Conservation (phyloP, 2,329 filamentous ascomycete species). For the Aspergillus ochraceoroseus region DNA sequence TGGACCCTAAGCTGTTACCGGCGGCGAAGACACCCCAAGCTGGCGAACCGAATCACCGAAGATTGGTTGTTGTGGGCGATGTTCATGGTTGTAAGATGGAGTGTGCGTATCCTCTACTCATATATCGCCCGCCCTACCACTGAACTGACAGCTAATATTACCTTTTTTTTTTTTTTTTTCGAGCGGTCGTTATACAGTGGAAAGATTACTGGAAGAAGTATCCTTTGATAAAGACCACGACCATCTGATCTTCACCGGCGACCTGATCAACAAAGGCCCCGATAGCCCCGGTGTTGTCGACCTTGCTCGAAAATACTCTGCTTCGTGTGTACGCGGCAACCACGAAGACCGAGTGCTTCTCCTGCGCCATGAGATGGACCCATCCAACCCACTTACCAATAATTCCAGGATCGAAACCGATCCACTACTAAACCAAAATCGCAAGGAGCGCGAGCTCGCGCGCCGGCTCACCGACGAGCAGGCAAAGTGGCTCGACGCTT, state of each 20-base stretch:
- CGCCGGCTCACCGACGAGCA: slow-evolving; percentile 57
- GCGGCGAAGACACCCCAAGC: slow-evolving; percentile 18
- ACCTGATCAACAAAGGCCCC: slow-evolving; percentile 81
- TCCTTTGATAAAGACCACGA: slow-evolving; percentile 60
- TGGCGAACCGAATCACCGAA: slow-evolving; percentile 39
- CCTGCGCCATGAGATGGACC: slow-evolving; percentile 49
- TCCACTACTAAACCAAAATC: slow-evolving; percentile 8
- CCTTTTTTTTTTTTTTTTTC: neutral
- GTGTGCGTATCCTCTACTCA: slow-evolving; percentile 44
- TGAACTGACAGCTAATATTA: too few species aligned
- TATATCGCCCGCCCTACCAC: too few species aligned
- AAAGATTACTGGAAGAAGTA: slow-evolving; percentile 61
- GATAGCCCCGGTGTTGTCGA: slow-evolving; percentile 74
- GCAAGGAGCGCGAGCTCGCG: slow-evolving; percentile 49
- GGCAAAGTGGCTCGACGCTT: slow-evolving; percentile 62
- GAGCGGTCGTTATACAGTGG: slow-evolving; percentile 32
- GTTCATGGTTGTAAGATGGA: slow-evolving; percentile 80
- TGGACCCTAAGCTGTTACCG: slow-evolving; percentile 49
- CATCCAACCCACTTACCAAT: slow-evolving; percentile 19
- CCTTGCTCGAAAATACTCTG: slow-evolving; percentile 65
- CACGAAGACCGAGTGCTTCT: slow-evolving; percentile 84
- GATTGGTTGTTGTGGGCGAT: slow-evolving; percentile 81
- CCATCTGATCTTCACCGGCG: slow-evolving; percentile 70
- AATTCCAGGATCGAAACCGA: slow-evolving; percentile 5
- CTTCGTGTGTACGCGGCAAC: slow-evolving; percentile 83